Base-by-base conservation (phyloP, 1,139 yeast genomes). In the Blastobotrys buckinghamii region DNA sequence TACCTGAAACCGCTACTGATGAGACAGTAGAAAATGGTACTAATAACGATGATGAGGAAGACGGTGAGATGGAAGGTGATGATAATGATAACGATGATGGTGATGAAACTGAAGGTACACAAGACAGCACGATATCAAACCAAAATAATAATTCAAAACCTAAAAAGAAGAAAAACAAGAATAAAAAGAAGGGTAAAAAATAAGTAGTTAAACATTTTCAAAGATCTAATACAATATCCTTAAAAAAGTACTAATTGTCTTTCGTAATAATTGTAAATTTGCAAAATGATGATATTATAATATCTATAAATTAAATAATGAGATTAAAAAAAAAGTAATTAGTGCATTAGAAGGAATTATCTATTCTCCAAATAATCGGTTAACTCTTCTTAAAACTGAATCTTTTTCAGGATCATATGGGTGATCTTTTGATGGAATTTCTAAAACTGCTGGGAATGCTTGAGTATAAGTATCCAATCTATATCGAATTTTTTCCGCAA, bases 381-480 rank as follows among this genome's bases (percentile, higher is more conserved):
- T 84, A 30, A 92, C 98, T 66, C 95, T 84, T 72, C 94, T 83
- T 71, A 92, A 76, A 49, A 92, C 89, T 20, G 96, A 84, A 69
- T 92, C 99, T 80, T 90, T 94, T 67, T 90, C 97, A 22, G 98
- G 98, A 67, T 92, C 79, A 66, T 92, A 92, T 20, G 99, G 98
- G 66, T 92, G 97, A 64, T 92, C 99, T 72, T 92, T 92, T 16
- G 97, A 87, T 36, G 99, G 99, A 58, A 92, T 92, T 70, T 92
- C 99, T 63, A 92, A 75, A 46, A 92, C 81, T 2, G 98, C 97
- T 7, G 99, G 99, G 69, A 92, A 92, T 10, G 98, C 96, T 59
- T 82, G 81, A 32, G 95, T 81, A 69, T 78, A 92, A 44, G 78
- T 75, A 63, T 94, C 99, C 44, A 92, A 89, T 57, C 78, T 76